Conservation (phyloP, 805 yeast genomes). For the Suhomyces prunicola region DNA sequence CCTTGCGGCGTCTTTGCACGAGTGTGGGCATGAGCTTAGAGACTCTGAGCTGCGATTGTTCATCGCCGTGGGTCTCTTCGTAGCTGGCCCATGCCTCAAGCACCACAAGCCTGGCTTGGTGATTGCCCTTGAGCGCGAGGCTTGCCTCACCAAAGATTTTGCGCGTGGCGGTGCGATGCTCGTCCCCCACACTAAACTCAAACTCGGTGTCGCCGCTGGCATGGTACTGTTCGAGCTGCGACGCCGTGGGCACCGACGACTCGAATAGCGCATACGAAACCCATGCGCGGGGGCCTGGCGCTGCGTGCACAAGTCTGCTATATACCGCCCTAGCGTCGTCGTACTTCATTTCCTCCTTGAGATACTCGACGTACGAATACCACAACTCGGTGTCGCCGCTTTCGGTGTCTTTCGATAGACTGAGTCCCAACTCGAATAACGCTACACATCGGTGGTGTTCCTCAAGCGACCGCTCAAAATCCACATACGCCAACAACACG, state of each 20-base stretch:
- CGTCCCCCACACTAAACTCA: conserved; percentile 48
- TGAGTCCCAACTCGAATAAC: conserved; percentile 52
- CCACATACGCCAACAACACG: conserved; percentile 64
- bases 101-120: conserved; percentile 48
- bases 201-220: conserved; percentile 49
- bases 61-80: conserved; percentile 61
- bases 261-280: conserved; percentile 70
- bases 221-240: conserved; percentile 36
- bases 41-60: conserved; percentile 32
- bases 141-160: conserved; percentile 55
- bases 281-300: conserved; percentile 47
- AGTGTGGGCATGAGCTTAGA: conserved; percentile 51
- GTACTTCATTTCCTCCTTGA: conserved; percentile 58
- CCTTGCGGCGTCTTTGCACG: conserved; percentile 44
- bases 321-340: conserved; percentile 52
- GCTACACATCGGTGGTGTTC: conserved; percentile 69
- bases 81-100: conserved; percentile 62
- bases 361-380: conserved; percentile 50
- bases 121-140: conserved; percentile 36
- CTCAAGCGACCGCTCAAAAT: conserved; percentile 62
- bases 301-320: conserved; percentile 33
- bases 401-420: not conserved
- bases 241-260: conserved; percentile 55
- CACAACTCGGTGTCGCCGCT: conserved; percentile 11
- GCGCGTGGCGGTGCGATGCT: conserved; percentile 52